Evolutionary conservation across 2,329 filamentous ascomycete genomes (phyloP), one percentile per base, ranked within the genome.

Genomic region (Xylaria sp.): DNA sequence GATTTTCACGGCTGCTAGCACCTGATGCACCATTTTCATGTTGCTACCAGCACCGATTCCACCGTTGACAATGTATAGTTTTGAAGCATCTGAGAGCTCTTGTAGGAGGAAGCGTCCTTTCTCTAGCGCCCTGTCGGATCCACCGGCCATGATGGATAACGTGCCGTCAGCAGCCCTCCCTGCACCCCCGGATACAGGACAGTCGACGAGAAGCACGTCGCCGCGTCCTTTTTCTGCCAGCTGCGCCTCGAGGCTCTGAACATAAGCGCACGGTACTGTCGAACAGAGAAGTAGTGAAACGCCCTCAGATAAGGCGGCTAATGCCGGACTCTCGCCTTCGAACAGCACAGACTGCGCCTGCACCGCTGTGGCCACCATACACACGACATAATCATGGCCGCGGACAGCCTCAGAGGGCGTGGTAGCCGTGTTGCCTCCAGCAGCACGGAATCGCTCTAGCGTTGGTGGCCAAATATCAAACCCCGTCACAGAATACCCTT

Each of bases 351-450:
- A 80, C 69, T 91, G 86, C 10, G 88, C 90, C 77, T 93, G 91
- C 46, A 87, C 84, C 2, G 90, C 88, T 0, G 90, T 92, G 8
- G 91, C 91, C 0, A 94, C 91, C 91, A 94, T 93, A 78, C 89
- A 89, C 34, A 93, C 85, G 74, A 90, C 89, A 77, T 87, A 89
- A 28, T 83, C 73, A 71, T 87, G 89, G 41, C 82, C 85, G 53
- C 81, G 80, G 18, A 90, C 91, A 0, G 90, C 88, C 13, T 88
- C 88, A 36, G 85, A 83, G 2, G 90, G 86, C 0, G 89, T 89
- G 0, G 84, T 80, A 0, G 89, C 87, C 0, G 85, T 81, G 4
- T 80, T 82, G 20, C 91, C 90, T 55, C 91, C 90, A 0, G 88
- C 89, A 4, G 83, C 80, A 48, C 84, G 80, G 81, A 93, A 93